Base-by-base conservation (phyloP, 2,329 filamentous ascomycete genomes). In the Phialophora verrucosa region DNA sequence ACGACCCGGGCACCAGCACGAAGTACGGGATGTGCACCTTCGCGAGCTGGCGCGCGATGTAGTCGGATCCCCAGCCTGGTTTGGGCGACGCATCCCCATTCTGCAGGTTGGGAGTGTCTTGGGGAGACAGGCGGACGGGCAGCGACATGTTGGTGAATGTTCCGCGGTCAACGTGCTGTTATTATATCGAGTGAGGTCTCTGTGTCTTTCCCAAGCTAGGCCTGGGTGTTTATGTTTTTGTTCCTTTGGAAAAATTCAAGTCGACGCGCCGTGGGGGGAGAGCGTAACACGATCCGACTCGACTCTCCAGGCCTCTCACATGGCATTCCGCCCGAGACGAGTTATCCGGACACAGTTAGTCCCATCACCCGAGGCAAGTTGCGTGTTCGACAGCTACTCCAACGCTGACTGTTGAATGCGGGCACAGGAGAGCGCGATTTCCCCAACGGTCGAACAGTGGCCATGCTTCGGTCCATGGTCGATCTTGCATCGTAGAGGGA, bases 1-100 rank as follows among this genome's bases (percentile, higher is more conserved):
- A 59, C 17, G 56, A 59, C n/a, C 56, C 56, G 20, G 56, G 56
- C 5, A 59, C 56, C 23, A 59, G 23, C 20, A 59, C 56, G 14
- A 59, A 59, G 56, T 59, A 59, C 11, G 56, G 56, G 38, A 59
- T 59, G 42, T 59, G 56, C 2, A 59, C 11, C 38, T 59, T 59
- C 2, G 56, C 20, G 38, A 59, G 56, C 4, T 59, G 56, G 14
- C 12, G 10, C 42, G 56, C 56, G 56, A 59, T 59, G 29, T 59
- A 47, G n/a, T 59, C 56, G n/a, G 56, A 59, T 4, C 56, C 56
- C 56, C 56, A 59, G 56, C 56, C 35, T n/a, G 56, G 32, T 14
- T 47, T 59, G 38, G 56, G 56, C 11, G 56, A 59, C 17, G 56
- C 23, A 12, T 44, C 56, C 27, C 56, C 56, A 59, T 59, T 59